A percentile compares a stretch with the other conserved stretches of the same genome.
phyloP scores from a whole-genome alignment of 345 rosid genomes.

The Gossypium arboreum region DNA sequence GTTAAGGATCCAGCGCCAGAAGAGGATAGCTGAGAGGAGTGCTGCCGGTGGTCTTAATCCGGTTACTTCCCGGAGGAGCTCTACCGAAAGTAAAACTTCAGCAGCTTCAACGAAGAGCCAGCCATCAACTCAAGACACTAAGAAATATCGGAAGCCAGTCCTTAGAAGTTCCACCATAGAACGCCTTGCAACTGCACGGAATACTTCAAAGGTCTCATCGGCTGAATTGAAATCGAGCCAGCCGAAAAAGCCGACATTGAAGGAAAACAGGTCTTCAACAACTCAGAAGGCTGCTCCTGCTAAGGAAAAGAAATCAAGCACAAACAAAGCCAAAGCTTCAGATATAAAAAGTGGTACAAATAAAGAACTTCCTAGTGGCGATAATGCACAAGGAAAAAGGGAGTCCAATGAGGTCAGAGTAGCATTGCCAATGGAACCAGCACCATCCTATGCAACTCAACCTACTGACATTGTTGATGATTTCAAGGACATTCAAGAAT shows the following conservation, averaged over 20 bases:
- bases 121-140: slow-evolving; percentile 38
- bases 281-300: slow-evolving; percentile 31
- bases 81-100: slow-evolving; percentile 28
- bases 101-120: slow-evolving; percentile 29
- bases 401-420: slow-evolving; percentile 26
- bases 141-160: slow-evolving; percentile 43
- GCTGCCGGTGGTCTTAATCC: slow-evolving; percentile 33
- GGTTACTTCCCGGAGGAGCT: slow-evolving; percentile 41
- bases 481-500: slow-evolving; percentile 63
- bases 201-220: slow-evolving; percentile 38
- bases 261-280: slow-evolving; percentile 33
- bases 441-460: slow-evolving; percentile 26
- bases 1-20: slow-evolving; percentile 67
- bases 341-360: slow-evolving; percentile 35
- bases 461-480: slow-evolving; percentile 31
- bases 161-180: slow-evolving; percentile 82
- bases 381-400: slow-evolving; percentile 39
- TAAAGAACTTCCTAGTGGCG: slow-evolving; percentile 27
- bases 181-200: slow-evolving; percentile 70
- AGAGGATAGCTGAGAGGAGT: slow-evolving; percentile 93
- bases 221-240: slow-evolving; percentile 38
- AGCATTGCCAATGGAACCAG: slow-evolving; percentile 23
- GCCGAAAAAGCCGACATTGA: slow-evolving; percentile 40
- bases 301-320: slow-evolving; percentile 35
- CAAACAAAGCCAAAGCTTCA: slow-evolving; percentile 31